Conservation (phyloP, 2,329 filamentous ascomycete species). For the Calonectria fujianensis region DNA sequence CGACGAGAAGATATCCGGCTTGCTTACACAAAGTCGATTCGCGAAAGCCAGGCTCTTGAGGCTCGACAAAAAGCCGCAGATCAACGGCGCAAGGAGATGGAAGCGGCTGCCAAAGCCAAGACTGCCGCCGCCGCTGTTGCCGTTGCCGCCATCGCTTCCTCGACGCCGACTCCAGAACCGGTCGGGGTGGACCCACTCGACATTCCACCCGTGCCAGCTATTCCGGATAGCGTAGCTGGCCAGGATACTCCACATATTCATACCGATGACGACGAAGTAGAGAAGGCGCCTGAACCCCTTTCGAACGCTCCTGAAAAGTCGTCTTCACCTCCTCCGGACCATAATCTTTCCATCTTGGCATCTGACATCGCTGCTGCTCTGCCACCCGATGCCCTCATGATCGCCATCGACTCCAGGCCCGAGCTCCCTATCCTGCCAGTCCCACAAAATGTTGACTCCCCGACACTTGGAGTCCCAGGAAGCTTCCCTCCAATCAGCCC, state of each 20-base stretch:
- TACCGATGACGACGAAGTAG: conserved; percentile 39
- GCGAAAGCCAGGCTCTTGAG: conserved; percentile 80
- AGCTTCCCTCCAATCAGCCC: conserved; percentile 71
- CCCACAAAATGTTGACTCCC: conserved; percentile 72
- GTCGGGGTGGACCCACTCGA: conserved; percentile 40
- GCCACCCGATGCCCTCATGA: conserved; percentile 49
- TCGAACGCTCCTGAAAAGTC: conserved; percentile 38
- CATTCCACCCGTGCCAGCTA: conserved; percentile 50
- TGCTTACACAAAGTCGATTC: conserved; percentile 89
- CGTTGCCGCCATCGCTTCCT: conserved; percentile 43
- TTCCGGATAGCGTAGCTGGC: conserved; percentile 44
- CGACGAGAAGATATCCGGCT: conserved; percentile 88
- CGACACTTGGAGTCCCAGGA: conserved; percentile 80
- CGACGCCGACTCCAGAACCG: conserved; percentile 47
- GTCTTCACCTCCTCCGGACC: conserved; percentile 47
- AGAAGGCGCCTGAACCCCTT: conserved; percentile 37
- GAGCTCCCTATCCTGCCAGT: conserved; percentile 39
- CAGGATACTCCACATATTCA: conserved; percentile 39
- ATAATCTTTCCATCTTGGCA: conserved; percentile 44
- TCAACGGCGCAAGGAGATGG: conserved; percentile 69
- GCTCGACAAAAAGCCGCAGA: conserved; percentile 73
- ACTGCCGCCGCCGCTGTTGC: conserved; percentile 53
- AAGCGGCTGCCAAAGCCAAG: conserved; percentile 67
- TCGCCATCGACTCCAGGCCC: conserved; percentile 42
- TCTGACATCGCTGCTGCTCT: conserved; percentile 50